phyloP scores from a whole-genome alignment of 2,329 filamentous ascomycete genomes.

The Colletotrichum tropicicola region DNA sequence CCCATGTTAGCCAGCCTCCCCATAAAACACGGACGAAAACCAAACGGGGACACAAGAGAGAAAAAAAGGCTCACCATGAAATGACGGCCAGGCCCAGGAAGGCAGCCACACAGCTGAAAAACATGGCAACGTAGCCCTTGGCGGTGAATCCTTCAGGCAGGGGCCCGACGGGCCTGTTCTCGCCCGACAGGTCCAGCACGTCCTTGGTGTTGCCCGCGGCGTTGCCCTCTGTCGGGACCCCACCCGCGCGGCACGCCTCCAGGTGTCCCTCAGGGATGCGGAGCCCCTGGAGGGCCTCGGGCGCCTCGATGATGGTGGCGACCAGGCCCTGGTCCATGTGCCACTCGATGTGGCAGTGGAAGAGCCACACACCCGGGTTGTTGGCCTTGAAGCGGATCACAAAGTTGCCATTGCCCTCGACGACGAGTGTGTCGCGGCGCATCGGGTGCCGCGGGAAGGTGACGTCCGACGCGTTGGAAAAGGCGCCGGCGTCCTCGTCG shows the following conservation, averaged over 20 bases:
- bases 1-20: not conserved
- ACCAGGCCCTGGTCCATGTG: constrained; percentile 58
- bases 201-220: constrained; percentile 67
- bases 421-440: constrained; percentile 58
- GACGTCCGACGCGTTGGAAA: constrained; percentile 49
- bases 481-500: constrained; percentile 32
- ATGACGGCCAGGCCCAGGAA: constrained; percentile 28
- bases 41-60: not conserved
- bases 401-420: constrained; percentile 57
- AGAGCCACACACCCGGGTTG: constrained; percentile 57
- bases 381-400: constrained; percentile 55
- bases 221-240: constrained; percentile 60
- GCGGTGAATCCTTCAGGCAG: constrained; percentile 32
- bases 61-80: constrained; percentile 21
- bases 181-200: constrained; percentile 55
- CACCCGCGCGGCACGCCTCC: constrained; percentile 44
- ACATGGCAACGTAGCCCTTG: constrained; percentile 32
- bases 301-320: constrained; percentile 46
- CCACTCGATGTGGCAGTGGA: constrained; percentile 65
- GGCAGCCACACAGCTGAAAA: constrained; percentile 30
- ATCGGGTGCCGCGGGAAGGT: constrained; percentile 50
- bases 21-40: not conserved
- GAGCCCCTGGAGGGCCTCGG: constrained; percentile 53
- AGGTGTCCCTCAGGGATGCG: constrained; percentile 49
- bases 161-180: constrained; percentile 27